Conservation (phyloP, 805 yeast species). For the Cyberlindnera samutprakarnensis region DNA sequence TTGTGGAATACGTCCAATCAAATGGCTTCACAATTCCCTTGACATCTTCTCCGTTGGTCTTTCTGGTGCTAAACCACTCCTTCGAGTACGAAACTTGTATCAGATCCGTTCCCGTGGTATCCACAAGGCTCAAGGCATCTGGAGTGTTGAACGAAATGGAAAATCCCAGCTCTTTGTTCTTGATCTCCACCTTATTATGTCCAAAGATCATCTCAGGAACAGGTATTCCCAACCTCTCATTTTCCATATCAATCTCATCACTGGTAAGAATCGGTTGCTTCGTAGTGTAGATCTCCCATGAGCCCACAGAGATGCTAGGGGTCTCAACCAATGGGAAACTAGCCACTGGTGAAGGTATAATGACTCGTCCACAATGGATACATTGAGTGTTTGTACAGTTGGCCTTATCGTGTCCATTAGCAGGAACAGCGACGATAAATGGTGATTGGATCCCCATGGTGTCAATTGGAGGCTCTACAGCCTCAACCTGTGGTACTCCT, state of each 20-base stretch:
- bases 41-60: conserved; percentile 33
- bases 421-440: conserved; percentile 31
- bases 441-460: conserved; percentile 8
- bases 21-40: conserved; percentile 68
- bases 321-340: conserved; percentile 52
- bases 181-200: conserved; percentile 55
- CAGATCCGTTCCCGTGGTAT: conserved; percentile 41
- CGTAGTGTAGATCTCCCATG: conserved; percentile 70
- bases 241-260: conserved; percentile 61
- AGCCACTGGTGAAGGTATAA: conserved; percentile 72
- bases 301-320: conserved; percentile 61
- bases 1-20: conserved; percentile 94
- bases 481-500: background rate
- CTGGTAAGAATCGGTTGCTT: conserved; percentile 74
- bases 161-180: conserved; percentile 33
- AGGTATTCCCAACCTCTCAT: conserved; percentile 59
- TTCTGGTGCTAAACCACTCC: conserved; percentile 55
- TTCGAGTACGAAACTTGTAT: conserved; percentile 79
- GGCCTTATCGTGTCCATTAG: conserved; percentile 28
- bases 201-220: conserved; percentile 98
- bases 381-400: conserved; percentile 39
- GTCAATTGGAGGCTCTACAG: conserved; percentile 7
- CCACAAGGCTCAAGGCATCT: conserved; percentile 63
- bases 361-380: conserved; percentile 59
- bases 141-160: conserved; percentile 62